phyloP scores from a whole-genome alignment of 2,329 filamentous ascomycete species.

The Calonectria crousiana region DNA sequence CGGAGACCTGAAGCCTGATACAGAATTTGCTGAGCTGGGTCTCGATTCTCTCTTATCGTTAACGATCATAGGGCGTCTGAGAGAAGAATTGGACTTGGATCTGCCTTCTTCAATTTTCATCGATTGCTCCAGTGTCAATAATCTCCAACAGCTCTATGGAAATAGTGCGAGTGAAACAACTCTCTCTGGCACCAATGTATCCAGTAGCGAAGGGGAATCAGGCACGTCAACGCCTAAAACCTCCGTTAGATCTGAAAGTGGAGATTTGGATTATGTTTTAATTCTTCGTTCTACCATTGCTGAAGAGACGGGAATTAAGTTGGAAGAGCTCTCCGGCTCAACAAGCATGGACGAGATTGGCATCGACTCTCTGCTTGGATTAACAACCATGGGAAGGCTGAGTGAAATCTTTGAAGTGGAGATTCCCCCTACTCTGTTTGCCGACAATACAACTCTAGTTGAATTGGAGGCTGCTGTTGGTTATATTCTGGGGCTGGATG shows the following conservation, averaged over 20 bases:
- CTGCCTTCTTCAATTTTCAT: conserved; percentile 56
- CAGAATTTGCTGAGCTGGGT: conserved; percentile 67
- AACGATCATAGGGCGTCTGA: conserved; percentile 66
- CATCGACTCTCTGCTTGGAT: conserved; percentile 34
- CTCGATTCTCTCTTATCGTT: conserved; percentile 72
- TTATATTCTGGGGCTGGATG: conserved; percentile 1
- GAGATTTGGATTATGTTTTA: conserved; percentile 18
- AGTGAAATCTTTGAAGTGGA: conserved; percentile 43
- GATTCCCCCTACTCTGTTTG: conserved; percentile 31
- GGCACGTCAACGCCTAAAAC: conserved; percentile 50
- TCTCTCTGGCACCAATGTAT: conserved; percentile 70
- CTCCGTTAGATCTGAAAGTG: conserved; percentile 29
- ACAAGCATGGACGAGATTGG: conserved; percentile 35
- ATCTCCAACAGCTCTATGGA: conserved; percentile 29
- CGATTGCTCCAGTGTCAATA: conserved; percentile 41
- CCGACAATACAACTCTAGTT: conserved; percentile 31
- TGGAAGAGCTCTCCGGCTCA: conserved; percentile 28
- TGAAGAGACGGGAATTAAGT: conserved; percentile 35
- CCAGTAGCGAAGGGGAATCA: conserved; percentile 74
- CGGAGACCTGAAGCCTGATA: conserved; percentile 68
- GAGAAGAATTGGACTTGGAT: conserved; percentile 65
- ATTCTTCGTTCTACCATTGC: conserved; percentile 31
- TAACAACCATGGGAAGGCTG: conserved; percentile 31
- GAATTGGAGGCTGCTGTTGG: conserved; percentile 35
- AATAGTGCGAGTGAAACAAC: conserved; percentile 62